Evolutionary conservation across 495 filamentous ascomycete species (phyloP).

Genomic region (Lentithecium fluviatile): DNA sequence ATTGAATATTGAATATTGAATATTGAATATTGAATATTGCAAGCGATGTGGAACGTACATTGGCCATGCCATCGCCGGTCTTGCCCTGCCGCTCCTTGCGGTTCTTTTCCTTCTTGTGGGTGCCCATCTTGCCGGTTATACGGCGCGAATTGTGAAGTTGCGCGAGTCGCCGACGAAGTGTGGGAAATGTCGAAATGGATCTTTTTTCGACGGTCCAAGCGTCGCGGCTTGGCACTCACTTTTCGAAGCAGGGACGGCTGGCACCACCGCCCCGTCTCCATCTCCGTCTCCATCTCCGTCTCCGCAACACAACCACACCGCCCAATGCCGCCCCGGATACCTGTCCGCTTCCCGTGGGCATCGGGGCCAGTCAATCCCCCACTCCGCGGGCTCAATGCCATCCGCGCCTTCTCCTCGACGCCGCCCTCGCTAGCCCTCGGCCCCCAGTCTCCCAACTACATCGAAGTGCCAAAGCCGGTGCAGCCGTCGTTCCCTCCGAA

Average conservation of each 20-base stretch:
- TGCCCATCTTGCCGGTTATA: slow-evolving; percentile 68
- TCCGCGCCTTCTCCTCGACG: slow-evolving; percentile 50
- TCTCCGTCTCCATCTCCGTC: too few relatives aligned
- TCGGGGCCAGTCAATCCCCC: slow-evolving; percentile 29
- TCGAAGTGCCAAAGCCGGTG: slow-evolving; percentile 64
- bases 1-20: too few relatives aligned
- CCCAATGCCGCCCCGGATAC: slow-evolving; percentile 30
- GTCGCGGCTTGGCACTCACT: not conserved
- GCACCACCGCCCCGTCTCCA: not conserved
- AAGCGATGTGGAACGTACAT: slow-evolving; percentile 47
- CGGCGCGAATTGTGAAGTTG: not conserved
- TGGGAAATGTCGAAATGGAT: not conserved
- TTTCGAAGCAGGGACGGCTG: not conserved
- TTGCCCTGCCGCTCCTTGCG: slow-evolving; percentile 81
- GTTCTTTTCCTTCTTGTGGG: slow-evolving; percentile 86
- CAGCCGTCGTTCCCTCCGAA: slow-evolving; percentile 48
- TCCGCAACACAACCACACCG: not conserved
- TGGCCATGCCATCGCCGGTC: slow-evolving; percentile 76
- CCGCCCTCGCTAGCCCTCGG: slow-evolving; percentile 41
- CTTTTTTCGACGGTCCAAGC: not conserved
- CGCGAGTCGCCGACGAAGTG: too few relatives aligned
- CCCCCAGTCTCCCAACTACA: slow-evolving; percentile 72
- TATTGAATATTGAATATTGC: too few relatives aligned
- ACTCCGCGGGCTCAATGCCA: slow-evolving; percentile 4
- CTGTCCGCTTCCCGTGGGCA: slow-evolving; percentile 21